phyloP scores from a whole-genome alignment of 2,329 filamentous ascomycete genomes.

The Zasmidium citrigriseum region DNA sequence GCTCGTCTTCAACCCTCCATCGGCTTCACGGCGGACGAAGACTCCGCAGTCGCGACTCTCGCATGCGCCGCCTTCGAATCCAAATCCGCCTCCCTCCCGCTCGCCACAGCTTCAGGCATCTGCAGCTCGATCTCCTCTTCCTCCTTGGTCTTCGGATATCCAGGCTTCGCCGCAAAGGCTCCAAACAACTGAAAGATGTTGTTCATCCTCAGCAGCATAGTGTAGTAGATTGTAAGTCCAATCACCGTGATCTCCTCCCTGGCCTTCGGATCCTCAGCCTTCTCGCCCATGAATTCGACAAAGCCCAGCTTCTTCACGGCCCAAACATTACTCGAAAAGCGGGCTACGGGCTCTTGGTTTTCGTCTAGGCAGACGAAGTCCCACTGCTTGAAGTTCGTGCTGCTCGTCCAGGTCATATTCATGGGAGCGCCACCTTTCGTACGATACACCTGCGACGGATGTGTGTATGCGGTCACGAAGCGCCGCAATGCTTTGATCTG shows the following conservation, averaged over 20 bases:
- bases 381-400: conserved; percentile 7
- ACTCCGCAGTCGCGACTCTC: neutral
- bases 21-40: neutral
- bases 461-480: conserved; percentile 9
- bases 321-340: conserved; percentile 12
- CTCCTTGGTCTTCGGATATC: neutral
- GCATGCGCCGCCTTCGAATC: neutral
- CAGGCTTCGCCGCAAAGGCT: conserved; percentile 6
- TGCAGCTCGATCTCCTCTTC: neutral
- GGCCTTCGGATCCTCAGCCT: neutral
- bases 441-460: conserved; percentile 6
- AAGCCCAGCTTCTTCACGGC: conserved; percentile 9
- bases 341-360: conserved; percentile 8
- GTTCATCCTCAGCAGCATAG: conserved; percentile 3
- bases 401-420: conserved; percentile 11
- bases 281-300: conserved; percentile 10
- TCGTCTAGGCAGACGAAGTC: conserved; percentile 12
- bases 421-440: neutral
- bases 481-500: conserved; percentile 10
- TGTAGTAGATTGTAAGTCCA: conserved; percentile 11
- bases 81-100: neutral
- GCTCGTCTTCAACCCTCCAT: neutral
- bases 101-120: neutral
- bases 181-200: conserved; percentile 8
- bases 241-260: conserved; percentile 12